These are phyloP conservation scores for Grammothele lineata DNA, from an alignment of 768 basidiomycete species.

Conservation along the genomic window DNA sequence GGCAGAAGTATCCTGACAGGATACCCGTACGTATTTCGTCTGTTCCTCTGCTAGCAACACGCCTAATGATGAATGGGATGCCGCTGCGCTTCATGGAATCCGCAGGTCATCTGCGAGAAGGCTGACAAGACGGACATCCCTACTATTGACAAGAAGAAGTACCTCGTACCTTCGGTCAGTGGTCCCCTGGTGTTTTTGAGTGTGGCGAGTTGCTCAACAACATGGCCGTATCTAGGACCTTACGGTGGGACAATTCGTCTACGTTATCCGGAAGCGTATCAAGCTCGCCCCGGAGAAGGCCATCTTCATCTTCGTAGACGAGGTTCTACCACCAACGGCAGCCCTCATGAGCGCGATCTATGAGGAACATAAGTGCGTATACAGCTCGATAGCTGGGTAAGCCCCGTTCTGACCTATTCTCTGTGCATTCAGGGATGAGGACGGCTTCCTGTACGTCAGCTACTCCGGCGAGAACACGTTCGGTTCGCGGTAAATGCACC, in stretches of 20 bases:
- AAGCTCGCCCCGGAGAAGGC: constrained; percentile 99
- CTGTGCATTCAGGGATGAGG: constrained; percentile 76
- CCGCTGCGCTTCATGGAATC: too few relatives aligned
- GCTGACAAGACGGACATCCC: constrained; percentile 98
- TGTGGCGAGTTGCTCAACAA: constrained; percentile 4
- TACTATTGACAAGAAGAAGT: constrained; percentile 99
- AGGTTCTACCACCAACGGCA: constrained; percentile 96
- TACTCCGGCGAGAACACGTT: constrained; percentile 99
- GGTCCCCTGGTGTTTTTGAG: constrained; percentile 1
- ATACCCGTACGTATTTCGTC: constrained; percentile 72
- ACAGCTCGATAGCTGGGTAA: not conserved
- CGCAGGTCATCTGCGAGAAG: constrained; percentile 99
- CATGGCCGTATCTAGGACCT: constrained; percentile 59
- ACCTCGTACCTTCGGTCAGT: constrained; percentile 92
- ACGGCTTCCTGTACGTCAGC: constrained; percentile 97
- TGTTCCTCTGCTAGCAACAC: too few relatives aligned
- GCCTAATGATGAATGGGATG: too few relatives aligned
- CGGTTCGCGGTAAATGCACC: constrained; percentile 38
- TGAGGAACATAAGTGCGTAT: constrained; percentile 94
- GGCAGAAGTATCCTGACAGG: constrained; percentile 98
- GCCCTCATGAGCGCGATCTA: constrained; percentile 99
- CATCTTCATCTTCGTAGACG: constrained; percentile 99
- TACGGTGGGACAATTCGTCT: constrained; percentile 98
- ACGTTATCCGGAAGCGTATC: constrained; percentile 99
- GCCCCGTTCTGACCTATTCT: not conserved